Evolutionary conservation across 441 rosid species (phyloP).

Genomic region (Brassica hybrid): DNA sequence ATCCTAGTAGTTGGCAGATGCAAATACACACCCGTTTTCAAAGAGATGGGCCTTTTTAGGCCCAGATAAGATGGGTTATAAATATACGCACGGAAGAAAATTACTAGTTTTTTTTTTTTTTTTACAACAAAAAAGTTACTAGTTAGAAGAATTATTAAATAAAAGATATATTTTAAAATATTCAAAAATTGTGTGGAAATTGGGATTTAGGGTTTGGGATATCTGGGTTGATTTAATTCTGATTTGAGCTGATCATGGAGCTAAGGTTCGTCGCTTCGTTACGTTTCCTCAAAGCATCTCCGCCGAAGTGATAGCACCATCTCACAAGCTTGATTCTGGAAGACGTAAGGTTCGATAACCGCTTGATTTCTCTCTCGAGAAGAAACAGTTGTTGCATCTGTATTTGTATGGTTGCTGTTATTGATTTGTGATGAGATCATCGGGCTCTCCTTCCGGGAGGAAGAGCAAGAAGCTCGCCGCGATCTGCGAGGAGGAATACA

Average conservation of each 20-base stretch:
- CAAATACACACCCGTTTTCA: too few species aligned
- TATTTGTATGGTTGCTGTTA: neutral
- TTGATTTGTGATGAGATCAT: constrained; percentile 67
- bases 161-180: too few species aligned
- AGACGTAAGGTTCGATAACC: constrained; percentile 2
- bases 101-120: too few species aligned
- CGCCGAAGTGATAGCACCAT: neutral
- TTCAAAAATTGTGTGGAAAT: neutral
- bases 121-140: too few species aligned
- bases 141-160: too few species aligned
- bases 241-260: constrained; percentile 22
- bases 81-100: too few species aligned
- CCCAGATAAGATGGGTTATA: too few species aligned
- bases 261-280: neutral
- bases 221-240: constrained; percentile 14
- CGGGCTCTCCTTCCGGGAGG: constrained; percentile 71
- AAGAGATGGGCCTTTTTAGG: too few species aligned
- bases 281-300: neutral
- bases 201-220: neutral
- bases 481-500: constrained; percentile 80
- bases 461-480: constrained; percentile 95
- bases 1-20: too few species aligned
- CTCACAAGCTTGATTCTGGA: constrained; percentile 1
- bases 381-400: neutral
- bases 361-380: constrained; percentile 11